A percentile compares a stretch with the other conserved stretches of the same genome.
Conservation (phyloP, 2,329 filamentous ascomycete species). For the Cercospora citrullina region DNA sequence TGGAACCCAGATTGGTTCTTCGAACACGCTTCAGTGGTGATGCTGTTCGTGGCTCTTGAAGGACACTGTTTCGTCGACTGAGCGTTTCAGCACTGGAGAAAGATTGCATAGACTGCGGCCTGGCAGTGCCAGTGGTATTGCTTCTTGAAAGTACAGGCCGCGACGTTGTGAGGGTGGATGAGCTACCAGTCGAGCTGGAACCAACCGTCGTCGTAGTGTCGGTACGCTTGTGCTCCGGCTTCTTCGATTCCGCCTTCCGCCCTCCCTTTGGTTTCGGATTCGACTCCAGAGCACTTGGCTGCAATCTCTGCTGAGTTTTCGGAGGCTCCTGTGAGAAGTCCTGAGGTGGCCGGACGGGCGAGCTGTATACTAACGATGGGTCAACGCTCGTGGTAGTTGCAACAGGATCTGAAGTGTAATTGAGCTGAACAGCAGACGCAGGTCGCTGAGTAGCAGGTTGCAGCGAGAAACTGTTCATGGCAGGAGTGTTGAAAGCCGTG, state of each 20-base stretch:
- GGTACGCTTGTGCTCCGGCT: constrained; percentile 41
- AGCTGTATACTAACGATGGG: constrained; percentile 48
- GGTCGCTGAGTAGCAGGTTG: constrained; percentile 30
- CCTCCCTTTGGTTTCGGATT: constrained; percentile 32
- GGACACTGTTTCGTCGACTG: constrained; percentile 33
- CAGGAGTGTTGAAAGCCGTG: constrained; percentile 35
- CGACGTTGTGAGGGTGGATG: constrained; percentile 6
- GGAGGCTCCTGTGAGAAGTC: not conserved
- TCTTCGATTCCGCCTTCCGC: constrained; percentile 28
- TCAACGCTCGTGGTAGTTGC: constrained; percentile 46
- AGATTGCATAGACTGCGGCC: constrained; percentile 27
- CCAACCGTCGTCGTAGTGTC: constrained; percentile 44
- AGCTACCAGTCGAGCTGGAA: constrained; percentile 35
- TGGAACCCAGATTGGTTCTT: constrained; percentile 45
- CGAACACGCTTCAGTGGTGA: constrained; percentile 51
- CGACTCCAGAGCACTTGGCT: constrained; percentile 23
- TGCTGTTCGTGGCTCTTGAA: constrained; percentile 45
- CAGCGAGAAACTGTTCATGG: constrained; percentile 36
- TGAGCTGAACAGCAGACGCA: constrained; percentile 29
- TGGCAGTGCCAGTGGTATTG: constrained; percentile 46
- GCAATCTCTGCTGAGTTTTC: constrained; percentile 33
- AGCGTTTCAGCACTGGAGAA: constrained; percentile 35
- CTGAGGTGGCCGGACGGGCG: constrained; percentile 31
- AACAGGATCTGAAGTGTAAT: constrained; percentile 21
- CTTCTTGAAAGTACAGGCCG: constrained; percentile 44